A percentile compares a stretch with the other conserved stretches of the same genome.
These are phyloP conservation scores for Apiospora koreana DNA, from an alignment of 2,329 filamentous ascomycete genomes.

Conservation along the genomic window DNA sequence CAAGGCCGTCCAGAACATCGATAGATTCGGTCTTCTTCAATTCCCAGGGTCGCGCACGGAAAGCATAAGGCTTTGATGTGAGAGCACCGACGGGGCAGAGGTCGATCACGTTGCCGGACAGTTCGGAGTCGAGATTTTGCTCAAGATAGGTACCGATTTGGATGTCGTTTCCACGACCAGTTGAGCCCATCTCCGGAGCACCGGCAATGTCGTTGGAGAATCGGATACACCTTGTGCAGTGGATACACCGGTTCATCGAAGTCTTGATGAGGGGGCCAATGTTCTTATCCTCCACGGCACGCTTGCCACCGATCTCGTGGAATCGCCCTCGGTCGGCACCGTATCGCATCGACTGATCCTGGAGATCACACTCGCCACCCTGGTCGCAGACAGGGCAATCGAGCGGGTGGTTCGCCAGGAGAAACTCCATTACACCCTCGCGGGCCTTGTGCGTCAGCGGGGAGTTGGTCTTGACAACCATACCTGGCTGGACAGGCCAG, in stretches of 20 bases:
- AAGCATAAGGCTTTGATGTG: slow-evolving; percentile 96
- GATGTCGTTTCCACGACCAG: slow-evolving; percentile 93
- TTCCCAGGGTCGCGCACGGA: slow-evolving; percentile 96
- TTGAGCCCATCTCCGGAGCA: slow-evolving; percentile 91
- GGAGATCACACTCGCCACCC: slow-evolving; percentile 97
- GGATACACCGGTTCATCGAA: slow-evolving; percentile 99
- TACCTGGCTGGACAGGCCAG: slow-evolving; percentile 97
- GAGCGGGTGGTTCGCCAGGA: slow-evolving; percentile 92
- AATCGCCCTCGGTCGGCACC: slow-evolving; percentile 94
- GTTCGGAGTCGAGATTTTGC: slow-evolving; percentile 87
- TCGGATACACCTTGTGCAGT: slow-evolving; percentile 96
- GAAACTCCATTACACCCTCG: slow-evolving; percentile 98
- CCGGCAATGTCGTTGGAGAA: slow-evolving; percentile 98
- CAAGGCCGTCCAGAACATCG: slow-evolving; percentile 89
- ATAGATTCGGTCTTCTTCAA: slow-evolving; percentile 94
- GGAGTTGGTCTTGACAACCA: slow-evolving; percentile 99
- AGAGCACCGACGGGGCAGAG: slow-evolving; percentile 96
- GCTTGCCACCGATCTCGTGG: slow-evolving; percentile 93
- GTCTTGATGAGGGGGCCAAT: slow-evolving; percentile 98
- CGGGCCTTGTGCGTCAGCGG: slow-evolving; percentile 95
- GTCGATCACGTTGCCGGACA: slow-evolving; percentile 97
- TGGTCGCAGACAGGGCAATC: slow-evolving; percentile 99
- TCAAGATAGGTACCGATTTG: slow-evolving; percentile 99
- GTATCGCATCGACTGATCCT: slow-evolving; percentile 99
- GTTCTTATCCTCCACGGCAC: slow-evolving; percentile 98